Conservation (phyloP, 352 stramenopile species). For the Peronospora destructor region DNA sequence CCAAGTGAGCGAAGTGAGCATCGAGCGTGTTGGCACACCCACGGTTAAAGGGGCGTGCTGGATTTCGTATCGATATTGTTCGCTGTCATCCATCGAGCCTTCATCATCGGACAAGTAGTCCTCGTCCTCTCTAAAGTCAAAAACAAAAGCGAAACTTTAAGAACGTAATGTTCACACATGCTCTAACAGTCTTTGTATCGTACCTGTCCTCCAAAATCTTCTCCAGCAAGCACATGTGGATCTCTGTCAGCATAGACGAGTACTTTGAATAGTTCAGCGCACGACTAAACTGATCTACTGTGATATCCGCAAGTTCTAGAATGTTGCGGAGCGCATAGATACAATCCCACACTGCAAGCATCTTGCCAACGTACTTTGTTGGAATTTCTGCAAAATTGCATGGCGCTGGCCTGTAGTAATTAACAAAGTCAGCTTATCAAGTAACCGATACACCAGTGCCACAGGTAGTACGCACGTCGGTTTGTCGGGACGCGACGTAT, state of each 20-base stretch:
- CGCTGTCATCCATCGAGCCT: conserved; percentile 65
- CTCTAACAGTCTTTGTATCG: neutral
- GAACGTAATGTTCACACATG: neutral
- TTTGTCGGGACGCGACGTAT: conserved; percentile 37
- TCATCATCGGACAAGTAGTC: conserved; percentile 84
- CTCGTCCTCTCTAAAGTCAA: conserved; percentile 54
- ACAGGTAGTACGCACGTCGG: conserved; percentile 45
- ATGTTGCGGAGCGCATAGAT: conserved; percentile 68
- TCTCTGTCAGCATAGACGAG: conserved; percentile 54
- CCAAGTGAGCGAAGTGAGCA: conserved; percentile 81
- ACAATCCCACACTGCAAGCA: conserved; percentile 74
- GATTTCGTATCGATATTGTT: conserved; percentile 77
- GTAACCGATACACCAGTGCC: neutral
- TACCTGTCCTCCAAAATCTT: conserved; percentile 67
- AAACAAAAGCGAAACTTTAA: neutral
- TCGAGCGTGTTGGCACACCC: conserved; percentile 63
- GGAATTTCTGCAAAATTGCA: conserved; percentile 56
- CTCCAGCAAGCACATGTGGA: conserved; percentile 84
- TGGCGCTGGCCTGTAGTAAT: conserved; percentile 32
- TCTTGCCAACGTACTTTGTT: conserved; percentile 34
- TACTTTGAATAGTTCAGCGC: conserved; percentile 40
- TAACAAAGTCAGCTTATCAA: conserved; percentile 1
- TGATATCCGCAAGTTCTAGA: conserved; percentile 50
- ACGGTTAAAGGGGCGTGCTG: conserved; percentile 73
- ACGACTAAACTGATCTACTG: conserved; percentile 55